These are phyloP conservation scores for Trapa incisa DNA, from an alignment of 345 rosid genomes.

Conservation along the genomic window DNA sequence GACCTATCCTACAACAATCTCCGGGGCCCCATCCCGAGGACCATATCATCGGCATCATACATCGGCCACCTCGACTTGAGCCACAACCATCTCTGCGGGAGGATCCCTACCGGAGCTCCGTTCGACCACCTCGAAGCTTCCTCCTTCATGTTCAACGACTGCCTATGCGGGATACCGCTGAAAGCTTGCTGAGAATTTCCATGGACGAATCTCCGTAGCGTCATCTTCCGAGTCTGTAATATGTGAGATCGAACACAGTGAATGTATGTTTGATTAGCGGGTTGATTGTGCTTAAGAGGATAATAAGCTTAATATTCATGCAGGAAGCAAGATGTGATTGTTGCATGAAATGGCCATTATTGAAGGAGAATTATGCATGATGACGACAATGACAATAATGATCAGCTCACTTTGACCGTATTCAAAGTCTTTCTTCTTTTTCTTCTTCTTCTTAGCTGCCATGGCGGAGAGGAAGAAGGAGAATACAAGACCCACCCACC, in stretches of 20 bases:
- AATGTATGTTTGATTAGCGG: not conserved
- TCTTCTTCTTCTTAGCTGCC: too few species aligned
- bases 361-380: too few species aligned
- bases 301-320: not conserved
- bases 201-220: too few species aligned
- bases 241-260: not conserved
- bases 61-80: slow-evolving; percentile 43
- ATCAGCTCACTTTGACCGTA: not conserved
- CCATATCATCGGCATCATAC: slow-evolving; percentile 19
- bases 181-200: slow-evolving; percentile 8
- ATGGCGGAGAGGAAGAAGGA: not conserved
- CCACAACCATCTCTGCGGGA: slow-evolving; percentile 35
- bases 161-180: slow-evolving; percentile 39
- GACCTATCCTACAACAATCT: slow-evolving; percentile 32
- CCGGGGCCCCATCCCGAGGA: slow-evolving; percentile 25
- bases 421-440: not conserved
- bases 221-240: not conserved
- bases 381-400: not conserved
- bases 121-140: slow-evolving; percentile 36
- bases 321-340: not conserved
- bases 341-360: not conserved
- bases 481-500: not conserved
- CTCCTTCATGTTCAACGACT: slow-evolving; percentile 29
- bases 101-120: slow-evolving; percentile 27
- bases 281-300: not conserved